Evolutionary conservation across 2,329 filamentous ascomycete genomes (phyloP).

Genomic region (Elsinoe fawcettii): DNA sequence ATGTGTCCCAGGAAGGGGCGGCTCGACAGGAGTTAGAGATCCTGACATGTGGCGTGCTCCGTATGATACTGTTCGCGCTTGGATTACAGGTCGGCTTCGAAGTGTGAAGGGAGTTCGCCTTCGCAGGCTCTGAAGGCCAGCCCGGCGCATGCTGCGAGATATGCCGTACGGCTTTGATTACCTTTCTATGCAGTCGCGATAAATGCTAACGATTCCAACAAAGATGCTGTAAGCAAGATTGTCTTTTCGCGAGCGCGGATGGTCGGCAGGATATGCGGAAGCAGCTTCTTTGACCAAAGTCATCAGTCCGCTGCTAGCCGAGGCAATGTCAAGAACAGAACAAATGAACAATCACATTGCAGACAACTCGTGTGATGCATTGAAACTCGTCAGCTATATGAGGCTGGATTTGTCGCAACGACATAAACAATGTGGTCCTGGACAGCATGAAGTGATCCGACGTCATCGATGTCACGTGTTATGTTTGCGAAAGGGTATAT

Average conservation of each 20-base stretch:
- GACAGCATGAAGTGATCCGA: neutral
- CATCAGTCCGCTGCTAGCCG: neutral
- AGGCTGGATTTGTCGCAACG: too few species aligned
- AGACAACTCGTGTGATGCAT: too few species aligned
- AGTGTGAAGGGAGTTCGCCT: slow-evolving; percentile 22
- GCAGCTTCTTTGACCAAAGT: neutral
- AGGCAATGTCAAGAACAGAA: neutral
- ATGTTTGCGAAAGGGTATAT: neutral
- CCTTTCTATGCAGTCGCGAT: neutral
- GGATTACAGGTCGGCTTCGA: slow-evolving; percentile 15
- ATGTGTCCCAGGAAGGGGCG: slow-evolving; percentile 53
- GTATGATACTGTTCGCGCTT: slow-evolving; percentile 22
- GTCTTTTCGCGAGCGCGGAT: neutral
- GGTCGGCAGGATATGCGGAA: neutral
- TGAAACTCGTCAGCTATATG: too few species aligned
- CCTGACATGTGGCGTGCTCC: slow-evolving; percentile 39
- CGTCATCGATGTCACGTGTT: neutral
- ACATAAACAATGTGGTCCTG: too few species aligned
- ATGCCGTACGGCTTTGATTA: neutral
- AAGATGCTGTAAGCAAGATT: neutral
- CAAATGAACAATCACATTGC: neutral
- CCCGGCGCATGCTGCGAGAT: slow-evolving; percentile 16
- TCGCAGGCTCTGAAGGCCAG: slow-evolving; percentile 21
- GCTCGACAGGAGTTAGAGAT: slow-evolving; percentile 46
- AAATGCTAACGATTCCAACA: neutral